Base-by-base conservation (phyloP, 768 basidiomycete species). In the Rhodotorula taiwanensis region DNA sequence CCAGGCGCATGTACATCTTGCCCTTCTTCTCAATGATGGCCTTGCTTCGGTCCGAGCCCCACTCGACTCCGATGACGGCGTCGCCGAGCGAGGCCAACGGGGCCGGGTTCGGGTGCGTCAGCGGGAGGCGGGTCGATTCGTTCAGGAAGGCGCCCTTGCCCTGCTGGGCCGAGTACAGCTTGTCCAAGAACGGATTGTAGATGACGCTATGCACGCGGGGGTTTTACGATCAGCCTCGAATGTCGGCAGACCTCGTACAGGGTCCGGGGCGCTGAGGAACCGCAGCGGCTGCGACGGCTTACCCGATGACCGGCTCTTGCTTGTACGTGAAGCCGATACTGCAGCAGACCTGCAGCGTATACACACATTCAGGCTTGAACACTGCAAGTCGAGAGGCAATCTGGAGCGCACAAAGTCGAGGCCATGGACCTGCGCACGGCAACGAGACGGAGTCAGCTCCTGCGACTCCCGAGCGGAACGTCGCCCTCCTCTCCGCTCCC, bases 301-400 rank as follows among this genome's bases (percentile, higher is more conserved):
- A 69, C 2, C 93, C 93, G 23, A 95, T 80, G 11, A 93, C 81
- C 2, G 93, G 89, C 11, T 83, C 80, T 66, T 84, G 84, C 62
- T 86, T 80, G 78, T 88, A 85, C 64, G 93, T 86, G 71, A 98
- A 79, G 11, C 92, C 93, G 55, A 98, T 82, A 23, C 92, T 95
- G 74, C 93, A 87, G 76, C 88, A 91, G 31, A 83, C 87, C 75
- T 85, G 87, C 28, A 27, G 3, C 13, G 16, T 0, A 2, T 4
- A 14, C 1, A 31, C 13, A 9, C 10, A 15, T 18, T n/a, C 34
- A 10, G 1, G 51, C 9, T 8, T 23, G 42, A 4, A 3, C 8
- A 14, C n/a, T n/a, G n/a, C n/a, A n/a, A n/a, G n/a, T n/a, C n/a
- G n/a, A n/a, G n/a, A n/a, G n/a, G n/a, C n/a, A n/a, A n/a, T 5